Percentiles rank a stretch among this genome's conserved stretches.
Evolutionary conservation across 78 protist genomes (phyloP).

Genomic region (Planoprotostelium fungivorum): DNA sequence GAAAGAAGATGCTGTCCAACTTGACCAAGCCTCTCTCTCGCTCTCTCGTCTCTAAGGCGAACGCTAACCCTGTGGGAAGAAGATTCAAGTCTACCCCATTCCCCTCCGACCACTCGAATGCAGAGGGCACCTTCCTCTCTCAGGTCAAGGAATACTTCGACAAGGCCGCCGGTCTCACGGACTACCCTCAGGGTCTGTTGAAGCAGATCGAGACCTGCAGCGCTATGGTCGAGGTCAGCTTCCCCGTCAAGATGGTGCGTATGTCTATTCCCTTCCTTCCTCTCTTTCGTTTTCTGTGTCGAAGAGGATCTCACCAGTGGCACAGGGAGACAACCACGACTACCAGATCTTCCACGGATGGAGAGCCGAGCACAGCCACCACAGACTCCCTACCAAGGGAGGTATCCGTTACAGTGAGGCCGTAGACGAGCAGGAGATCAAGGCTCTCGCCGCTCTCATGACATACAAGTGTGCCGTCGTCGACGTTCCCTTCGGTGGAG

Average conservation of each 20-base stretch:
- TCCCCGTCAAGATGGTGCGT: conserved; percentile 65
- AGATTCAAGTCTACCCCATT: background rate
- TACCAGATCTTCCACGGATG: conserved; percentile 66
- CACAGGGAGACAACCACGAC: conserved; percentile 5
- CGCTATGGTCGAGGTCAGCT: conserved; percentile 48
- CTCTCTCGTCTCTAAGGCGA: background rate
- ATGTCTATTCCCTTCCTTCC: conserved; percentile 46
- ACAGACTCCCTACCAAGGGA: conserved; percentile 87
- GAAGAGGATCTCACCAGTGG: background rate
- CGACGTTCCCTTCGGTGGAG: conserved; percentile 93
- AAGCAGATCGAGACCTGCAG: conserved; percentile 59
- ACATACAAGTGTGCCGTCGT: conserved; percentile 91
- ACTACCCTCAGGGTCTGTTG: conserved; percentile 59
- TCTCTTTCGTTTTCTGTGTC: background rate
- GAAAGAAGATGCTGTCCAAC: background rate
- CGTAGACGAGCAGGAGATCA: conserved; percentile 81
- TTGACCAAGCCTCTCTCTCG: background rate
- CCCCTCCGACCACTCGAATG: background rate
- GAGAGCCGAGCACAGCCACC: conserved; percentile 88
- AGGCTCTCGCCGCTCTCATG: conserved; percentile 86
- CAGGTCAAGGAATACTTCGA: conserved; percentile 57
- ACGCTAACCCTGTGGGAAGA: background rate
- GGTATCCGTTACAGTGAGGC: conserved; percentile 77
- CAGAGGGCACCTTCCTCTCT: conserved; percentile 12
- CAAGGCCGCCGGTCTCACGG: conserved; percentile 65